Evolutionary conservation across 148 eudicot genomes (phyloP).

Genomic region (Rhododendron mucronatum): DNA sequence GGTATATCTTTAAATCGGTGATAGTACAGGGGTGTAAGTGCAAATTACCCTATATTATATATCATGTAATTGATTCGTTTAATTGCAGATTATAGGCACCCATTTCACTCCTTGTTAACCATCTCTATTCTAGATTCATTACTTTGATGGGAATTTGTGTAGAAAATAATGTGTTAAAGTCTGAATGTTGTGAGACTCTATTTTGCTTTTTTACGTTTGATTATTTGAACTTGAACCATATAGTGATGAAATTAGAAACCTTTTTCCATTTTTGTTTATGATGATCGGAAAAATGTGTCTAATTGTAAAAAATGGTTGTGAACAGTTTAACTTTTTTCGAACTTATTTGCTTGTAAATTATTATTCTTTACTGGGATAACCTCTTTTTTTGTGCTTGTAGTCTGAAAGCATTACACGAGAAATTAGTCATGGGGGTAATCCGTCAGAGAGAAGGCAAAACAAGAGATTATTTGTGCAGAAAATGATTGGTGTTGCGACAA

Average conservation of each 20-base stretch:
- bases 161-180: neutral
- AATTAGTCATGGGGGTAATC: slow-evolving; percentile 43
- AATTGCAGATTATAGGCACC: neutral
- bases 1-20: too few species aligned
- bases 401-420: slow-evolving; percentile 76
- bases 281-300: neutral
- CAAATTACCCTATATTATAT: neutral
- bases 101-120: neutral
- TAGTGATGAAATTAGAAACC: neutral
- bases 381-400: slow-evolving; percentile 34
- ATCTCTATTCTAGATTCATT: neutral
- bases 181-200: neutral
- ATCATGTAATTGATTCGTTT: neutral
- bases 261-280: neutral
- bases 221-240: neutral
- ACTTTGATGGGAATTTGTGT: neutral
- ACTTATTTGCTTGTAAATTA: neutral
- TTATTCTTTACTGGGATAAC: neutral
- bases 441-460: slow-evolving; percentile 24
- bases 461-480: slow-evolving; percentile 24
- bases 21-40: too few species aligned
- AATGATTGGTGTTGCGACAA: slow-evolving; percentile 48
- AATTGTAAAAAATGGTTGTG: neutral
- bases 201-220: neutral
- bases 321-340: neutral